Evolutionary conservation across 129 eudicot genomes (phyloP), one percentile per base, ranked within the genome.

Genomic region (Centaurea solstitialis): DNA sequence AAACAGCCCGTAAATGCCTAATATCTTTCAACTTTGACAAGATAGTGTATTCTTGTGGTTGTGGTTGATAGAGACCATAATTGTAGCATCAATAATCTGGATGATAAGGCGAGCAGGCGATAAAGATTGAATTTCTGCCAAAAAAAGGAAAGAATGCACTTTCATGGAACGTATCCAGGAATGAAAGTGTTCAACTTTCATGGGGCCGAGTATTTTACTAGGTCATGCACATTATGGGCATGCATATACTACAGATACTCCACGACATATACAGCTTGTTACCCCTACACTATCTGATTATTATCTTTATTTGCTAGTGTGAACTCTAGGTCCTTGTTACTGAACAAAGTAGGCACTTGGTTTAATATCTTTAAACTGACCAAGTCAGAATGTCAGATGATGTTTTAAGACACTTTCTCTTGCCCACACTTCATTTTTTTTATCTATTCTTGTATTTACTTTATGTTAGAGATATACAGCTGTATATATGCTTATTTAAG

Each of bases 81-180:
- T 20, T 1, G 43, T 37, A 61, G 71, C 71, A 9, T 20, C 15
- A 59, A 75, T 76, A 33, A 75, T 75, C 57, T 61, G 79, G 64
- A 59, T 35, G 18, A 26, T n/a, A n/a, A 21, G 70, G 47, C 21
- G 10, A 75, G 70, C 81, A 65, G 59, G 80, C 62, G n/a, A 47
- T 47, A 17, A 5, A 47, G 61, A 47, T 13, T 47, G 61, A 47
- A 47, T 47, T 47, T 47, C 18, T 47, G 15, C 15, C 17, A n/a
- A 47, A 47, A 45, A 13, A 47, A 47, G n/a, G 61, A 47, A 47
- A 47, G 61, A 47, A 12, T 47, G 20, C 61, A 12, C 61, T 47
- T 47, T 13, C 20, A 47, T 47, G 61, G 61, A 18, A 13, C 61
- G 15, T 45, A 45, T 11, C 53, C 59, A 45, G n/a, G 59, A 47